These are phyloP conservation scores for Cyberlindnera subsufficiens DNA, from an alignment of 805 yeast species.

Conservation along the genomic window DNA sequence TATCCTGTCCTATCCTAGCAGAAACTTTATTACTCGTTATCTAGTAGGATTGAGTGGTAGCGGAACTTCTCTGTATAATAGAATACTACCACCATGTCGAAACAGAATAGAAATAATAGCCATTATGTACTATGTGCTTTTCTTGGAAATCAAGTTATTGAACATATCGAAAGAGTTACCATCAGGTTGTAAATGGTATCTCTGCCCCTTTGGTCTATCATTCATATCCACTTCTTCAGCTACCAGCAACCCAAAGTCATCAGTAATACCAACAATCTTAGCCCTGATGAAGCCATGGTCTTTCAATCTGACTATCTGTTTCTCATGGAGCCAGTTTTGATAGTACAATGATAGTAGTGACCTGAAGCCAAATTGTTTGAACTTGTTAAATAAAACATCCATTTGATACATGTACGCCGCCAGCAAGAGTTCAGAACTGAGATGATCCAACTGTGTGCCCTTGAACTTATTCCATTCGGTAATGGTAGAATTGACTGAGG, in stretches of 20 bases:
- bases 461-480: constrained; percentile 52
- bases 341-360: constrained; percentile 71
- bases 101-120: too few relatives aligned
- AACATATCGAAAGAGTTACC: constrained; percentile 97
- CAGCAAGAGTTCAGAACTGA: constrained; percentile 42
- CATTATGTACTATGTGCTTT: constrained; percentile 15
- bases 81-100: too few relatives aligned
- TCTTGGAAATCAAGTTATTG: constrained; percentile 74
- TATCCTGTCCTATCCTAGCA: too few relatives aligned
- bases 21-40: too few relatives aligned
- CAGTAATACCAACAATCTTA: constrained; percentile 71
- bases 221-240: constrained; percentile 59
- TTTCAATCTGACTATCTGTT: constrained; percentile 66
- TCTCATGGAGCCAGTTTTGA: constrained; percentile 77
- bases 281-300: constrained; percentile 51
- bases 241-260: constrained; percentile 75
- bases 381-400: constrained; percentile 54
- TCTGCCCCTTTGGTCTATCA: constrained; percentile 45
- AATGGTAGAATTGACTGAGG: constrained; percentile 74
- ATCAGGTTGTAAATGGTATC: constrained; percentile 82
- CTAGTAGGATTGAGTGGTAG: too few relatives aligned
- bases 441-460: constrained; percentile 21
- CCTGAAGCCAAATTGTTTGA: constrained; percentile 57
- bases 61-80: too few relatives aligned
- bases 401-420: constrained; percentile 67